Evolutionary conservation across 2,329 filamentous ascomycete species (phyloP).

Genomic region (Ophiostoma perfectum): DNA sequence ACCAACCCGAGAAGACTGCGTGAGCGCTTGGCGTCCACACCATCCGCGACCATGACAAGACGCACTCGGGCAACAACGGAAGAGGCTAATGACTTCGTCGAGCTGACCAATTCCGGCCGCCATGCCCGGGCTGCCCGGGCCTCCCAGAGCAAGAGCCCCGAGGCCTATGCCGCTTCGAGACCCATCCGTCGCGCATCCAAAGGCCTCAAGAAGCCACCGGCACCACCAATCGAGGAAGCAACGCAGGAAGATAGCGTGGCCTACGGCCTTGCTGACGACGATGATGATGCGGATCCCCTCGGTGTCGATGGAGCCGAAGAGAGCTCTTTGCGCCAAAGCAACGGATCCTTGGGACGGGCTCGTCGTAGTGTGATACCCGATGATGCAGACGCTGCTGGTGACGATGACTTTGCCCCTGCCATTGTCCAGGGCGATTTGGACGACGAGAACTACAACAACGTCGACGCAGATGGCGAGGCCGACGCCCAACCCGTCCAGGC

Average conservation of each 20-base stretch:
- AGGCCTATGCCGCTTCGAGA: slow-evolving; percentile 37
- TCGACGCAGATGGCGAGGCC: slow-evolving; percentile 29
- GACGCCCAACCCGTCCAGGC: slow-evolving; percentile 8
- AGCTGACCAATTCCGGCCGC: slow-evolving; percentile 56
- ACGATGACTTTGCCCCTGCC: slow-evolving; percentile 15
- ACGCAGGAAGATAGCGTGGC: slow-evolving; percentile 41
- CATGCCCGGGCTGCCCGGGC: slow-evolving; percentile 47
- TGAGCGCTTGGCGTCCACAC: slow-evolving; percentile 19
- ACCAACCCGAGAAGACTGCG: slow-evolving; percentile 25
- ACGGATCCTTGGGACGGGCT: not conserved
- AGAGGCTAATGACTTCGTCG: slow-evolving; percentile 51
- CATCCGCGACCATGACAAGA: slow-evolving; percentile 33
- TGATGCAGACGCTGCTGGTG: slow-evolving; percentile 36
- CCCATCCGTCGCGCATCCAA: slow-evolving; percentile 48
- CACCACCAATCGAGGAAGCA: slow-evolving; percentile 43
- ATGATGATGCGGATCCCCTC: slow-evolving; percentile 18
- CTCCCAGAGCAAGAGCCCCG: slow-evolving; percentile 54
- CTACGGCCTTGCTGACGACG: slow-evolving; percentile 23
- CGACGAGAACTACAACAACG: slow-evolving; percentile 27
- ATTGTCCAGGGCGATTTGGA: slow-evolving; percentile 19
- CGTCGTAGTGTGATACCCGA: slow-evolving; percentile 8
- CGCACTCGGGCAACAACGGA: slow-evolving; percentile 52
- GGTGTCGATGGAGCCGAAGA: not conserved
- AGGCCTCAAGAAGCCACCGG: slow-evolving; percentile 44
- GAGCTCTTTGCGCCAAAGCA: not conserved